Evolutionary conservation across 257 asterid species (phyloP), one percentile per base, ranked within the genome.

Genomic region (Penstemon davidsonii): DNA sequence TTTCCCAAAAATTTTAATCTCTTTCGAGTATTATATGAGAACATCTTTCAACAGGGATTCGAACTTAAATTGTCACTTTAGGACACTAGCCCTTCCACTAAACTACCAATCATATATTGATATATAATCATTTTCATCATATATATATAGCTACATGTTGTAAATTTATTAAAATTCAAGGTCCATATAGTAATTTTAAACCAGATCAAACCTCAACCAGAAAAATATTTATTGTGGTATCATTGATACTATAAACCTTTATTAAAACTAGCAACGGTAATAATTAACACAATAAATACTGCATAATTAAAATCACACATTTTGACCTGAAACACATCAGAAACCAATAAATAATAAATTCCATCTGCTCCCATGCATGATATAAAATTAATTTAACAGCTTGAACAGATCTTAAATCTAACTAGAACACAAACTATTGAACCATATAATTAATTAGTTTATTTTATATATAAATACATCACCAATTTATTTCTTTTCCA

Each of bases 311-410:
- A 10, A 50, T 8, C 43, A 38, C 0, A 18, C 40, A 61, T 38
- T 6, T 12, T 4, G 3, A 18, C 43, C 61, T 55, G 12, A 42
- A 41, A n/a, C 37, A 62, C 64, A 67, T 69, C 74, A 41, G 59
- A 63, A 58, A 50, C 51, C 63, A 49, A 70, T 40, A 55, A 44
- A 65, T 67, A 64, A 12, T 42, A 51, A 61, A 47, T 39, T 52
- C 62, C 40, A 42, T 52, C 60, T 66, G 73, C 42, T 25, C 55
- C 67, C 70, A 66, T 66, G 72, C 76, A 68, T 7, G 68, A 64
- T 66, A 61, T 42, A 60, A 57, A 58, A 57, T 68, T 62, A 51
- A 58, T n/a, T 47, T 10, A 7, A 18, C 5, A 61, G 6, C 15
- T 65, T 46, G 58, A 6, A 62, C 18, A 62, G 56, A 61, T 72